phyloP scores from a whole-genome alignment of 1,139 yeast genomes.

The Torulaspora globosa region DNA sequence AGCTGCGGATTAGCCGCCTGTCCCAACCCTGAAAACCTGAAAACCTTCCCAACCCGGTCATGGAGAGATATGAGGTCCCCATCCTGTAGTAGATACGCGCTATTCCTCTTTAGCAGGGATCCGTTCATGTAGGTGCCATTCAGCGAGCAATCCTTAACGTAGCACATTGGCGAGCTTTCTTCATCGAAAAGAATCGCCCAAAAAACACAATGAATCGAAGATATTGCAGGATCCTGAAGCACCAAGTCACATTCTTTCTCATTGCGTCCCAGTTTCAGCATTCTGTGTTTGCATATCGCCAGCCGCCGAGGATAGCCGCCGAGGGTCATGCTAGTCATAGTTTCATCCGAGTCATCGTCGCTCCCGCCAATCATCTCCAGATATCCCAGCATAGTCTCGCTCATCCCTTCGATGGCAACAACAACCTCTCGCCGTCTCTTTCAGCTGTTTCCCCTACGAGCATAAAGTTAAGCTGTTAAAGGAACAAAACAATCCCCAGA shows the following conservation, averaged over 20 bases:
- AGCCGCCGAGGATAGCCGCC: slow-evolving; percentile 16
- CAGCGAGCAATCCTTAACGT: slow-evolving; percentile 50
- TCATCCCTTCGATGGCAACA: not conserved
- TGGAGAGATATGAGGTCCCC: slow-evolving; percentile 45
- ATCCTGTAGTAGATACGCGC: slow-evolving; percentile 42
- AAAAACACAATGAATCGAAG: slow-evolving; percentile 45
- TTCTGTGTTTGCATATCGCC: slow-evolving; percentile 19
- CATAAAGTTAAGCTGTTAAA: not conserved
- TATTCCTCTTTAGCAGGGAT: slow-evolving; percentile 35
- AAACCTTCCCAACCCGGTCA: slow-evolving; percentile 36
- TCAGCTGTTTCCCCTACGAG: not conserved
- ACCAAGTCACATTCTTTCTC: slow-evolving; percentile 33
- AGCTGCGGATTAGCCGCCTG: slow-evolving; percentile 14
- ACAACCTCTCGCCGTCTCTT: not conserved
- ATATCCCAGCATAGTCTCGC: slow-evolving; percentile 15
- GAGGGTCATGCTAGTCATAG: slow-evolving; percentile 2
- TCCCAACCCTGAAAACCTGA: slow-evolving; percentile 24
- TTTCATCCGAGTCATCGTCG: slow-evolving; percentile 5
- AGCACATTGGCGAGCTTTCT: slow-evolving; percentile 46
- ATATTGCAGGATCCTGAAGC: slow-evolving; percentile 39
- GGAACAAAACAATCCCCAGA: not conserved
- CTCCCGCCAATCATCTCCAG: slow-evolving; percentile 16
- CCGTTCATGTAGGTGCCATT: slow-evolving; percentile 54
- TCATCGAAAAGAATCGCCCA: slow-evolving; percentile 54
- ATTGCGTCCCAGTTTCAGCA: slow-evolving; percentile 39